Evolutionary conservation across 495 filamentous ascomycete genomes (phyloP), one percentile per base, ranked within the genome.

Genomic region (Rusavskia elegans): DNA sequence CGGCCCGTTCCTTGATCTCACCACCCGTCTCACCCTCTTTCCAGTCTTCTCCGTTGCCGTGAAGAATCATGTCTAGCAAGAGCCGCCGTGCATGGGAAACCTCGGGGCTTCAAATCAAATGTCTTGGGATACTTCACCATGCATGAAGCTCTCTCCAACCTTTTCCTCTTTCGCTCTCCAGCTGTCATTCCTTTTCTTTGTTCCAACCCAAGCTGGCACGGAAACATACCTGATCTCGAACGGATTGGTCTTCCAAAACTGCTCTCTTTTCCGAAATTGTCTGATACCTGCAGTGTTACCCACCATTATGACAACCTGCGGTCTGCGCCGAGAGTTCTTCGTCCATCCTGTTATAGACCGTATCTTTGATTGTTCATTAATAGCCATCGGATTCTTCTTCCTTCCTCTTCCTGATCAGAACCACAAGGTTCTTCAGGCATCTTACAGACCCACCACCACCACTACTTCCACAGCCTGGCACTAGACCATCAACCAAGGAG

Each of bases 51-150:
- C 44, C 21, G 7, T 11, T 23, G 23, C 14, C 44, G 17, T 46
- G 44, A 46, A 50, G 36, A 50, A 10, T 36, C 48, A 16, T 20
- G 48, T 39, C 29, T 7, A 14, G 23, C 9, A 16, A 25, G 35
- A 51, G 35, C 41, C 42, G 52, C 52, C 32, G 52, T 44, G 45
- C 45, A 49, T 49, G 17, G 25, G 10, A 35, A 27, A 6, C 3
- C 23, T 46, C 39, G 23, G 29, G 29, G 49, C 44, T 57, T 53
- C 55, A 48, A 57, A 53, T 57, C 51, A 49, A 20, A n/a, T 53
- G 46, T 50, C 51, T 57, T 44, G 25, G 25, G 25, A 53, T 53
- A 57, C 55, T 57, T 57, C 55, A 57, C 50, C 55, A 53, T 57
- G 55, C 55, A 57, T 57, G 52, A 53, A 25, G n/a, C 32, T 36